Base-by-base conservation (phyloP, 2,329 filamentous ascomycete genomes). In the Ophiostoma triangulosporum region DNA sequence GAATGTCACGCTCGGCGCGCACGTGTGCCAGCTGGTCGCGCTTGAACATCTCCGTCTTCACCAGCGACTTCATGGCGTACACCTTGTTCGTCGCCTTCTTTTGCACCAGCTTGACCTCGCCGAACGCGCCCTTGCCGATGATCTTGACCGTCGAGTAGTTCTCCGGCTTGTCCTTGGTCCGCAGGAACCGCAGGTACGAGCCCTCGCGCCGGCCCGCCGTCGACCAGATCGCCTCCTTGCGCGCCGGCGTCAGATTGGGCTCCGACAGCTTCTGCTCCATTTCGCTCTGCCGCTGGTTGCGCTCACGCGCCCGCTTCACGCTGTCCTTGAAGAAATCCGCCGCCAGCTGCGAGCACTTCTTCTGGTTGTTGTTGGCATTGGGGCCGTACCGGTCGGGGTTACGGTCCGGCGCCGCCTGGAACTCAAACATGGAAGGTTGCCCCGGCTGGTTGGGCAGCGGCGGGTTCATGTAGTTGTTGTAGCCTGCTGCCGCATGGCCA, bases 21-120 rank as follows among this genome's bases (percentile, higher is more conserved):
- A 98, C 93, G 71, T 98, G 93, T 17, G 93, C 93, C 57, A 98
- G 74, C 69, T 98, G 93, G 65, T 98, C 93, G 70, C 95, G 96
- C 73, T 95, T 96, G 74, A 96, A 96, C 93, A 98, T 98, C 70
- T 98, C 93, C 49, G 88, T 89, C 76, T 98, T 98, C 69, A 98
- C 88, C 61, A 98, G 76, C 46, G 91, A 97, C 74, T 98, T 98
- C 75, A 98, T 85, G 57, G 93, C 93, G 64, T 97, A 98, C 59
- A 98, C 90, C 70, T 95, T 95, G 69, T 88, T 88, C 64, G 97
- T 93, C 52, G 87, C 83, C 76, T 90, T 95, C 72, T 95, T 88
- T 72, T 95, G 90, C 55, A 98, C 93, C 57, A 98, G 77, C 72
- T 95, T 95, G 63, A 98, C 93, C 70, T 98, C 93, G 67, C 93